These are phyloP conservation scores for Crithidia bombi DNA, from an alignment of 208 protist genomes.

Conservation along the genomic window DNA sequence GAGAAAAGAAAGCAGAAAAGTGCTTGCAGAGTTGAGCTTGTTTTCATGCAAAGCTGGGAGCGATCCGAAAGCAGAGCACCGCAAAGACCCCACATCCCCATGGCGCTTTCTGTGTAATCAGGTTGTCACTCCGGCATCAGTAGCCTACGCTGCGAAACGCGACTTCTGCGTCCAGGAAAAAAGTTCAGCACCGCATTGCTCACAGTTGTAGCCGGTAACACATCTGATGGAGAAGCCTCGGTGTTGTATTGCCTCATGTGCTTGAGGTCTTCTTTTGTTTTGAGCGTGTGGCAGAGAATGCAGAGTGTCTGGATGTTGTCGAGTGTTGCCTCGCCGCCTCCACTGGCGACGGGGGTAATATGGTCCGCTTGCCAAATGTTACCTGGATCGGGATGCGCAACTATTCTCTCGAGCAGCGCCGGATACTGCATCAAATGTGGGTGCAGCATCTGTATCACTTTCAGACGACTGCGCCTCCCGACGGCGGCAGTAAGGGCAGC, in stretches of 20 bases:
- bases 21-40: too few relatives aligned
- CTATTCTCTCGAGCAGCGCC: constrained; percentile 44
- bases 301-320: constrained; percentile 87
- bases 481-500: constrained; percentile 26
- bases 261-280: constrained; percentile 60
- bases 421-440: constrained; percentile 68
- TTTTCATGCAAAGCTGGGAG: too few relatives aligned
- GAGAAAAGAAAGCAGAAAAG: too few relatives aligned
- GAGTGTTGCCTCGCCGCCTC: constrained; percentile 63
- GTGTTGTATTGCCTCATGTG: constrained; percentile 8
- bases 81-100: too few relatives aligned
- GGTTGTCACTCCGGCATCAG: neutral
- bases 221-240: neutral
- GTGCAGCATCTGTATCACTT: constrained; percentile 47
- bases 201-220: constrained; percentile 1
- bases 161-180: neutral
- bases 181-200: neutral
- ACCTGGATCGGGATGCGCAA: constrained; percentile 65
- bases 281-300: constrained; percentile 78
- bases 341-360: constrained; percentile 66
- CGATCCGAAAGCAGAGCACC: too few relatives aligned
- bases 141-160: constrained; percentile 11
- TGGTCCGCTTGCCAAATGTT: constrained; percentile 87
- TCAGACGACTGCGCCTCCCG: constrained; percentile 23
- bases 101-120: too few relatives aligned